Evolutionary conservation across 139 green algal species (phyloP).

Genomic region (Ettlia oleoabundans): DNA sequence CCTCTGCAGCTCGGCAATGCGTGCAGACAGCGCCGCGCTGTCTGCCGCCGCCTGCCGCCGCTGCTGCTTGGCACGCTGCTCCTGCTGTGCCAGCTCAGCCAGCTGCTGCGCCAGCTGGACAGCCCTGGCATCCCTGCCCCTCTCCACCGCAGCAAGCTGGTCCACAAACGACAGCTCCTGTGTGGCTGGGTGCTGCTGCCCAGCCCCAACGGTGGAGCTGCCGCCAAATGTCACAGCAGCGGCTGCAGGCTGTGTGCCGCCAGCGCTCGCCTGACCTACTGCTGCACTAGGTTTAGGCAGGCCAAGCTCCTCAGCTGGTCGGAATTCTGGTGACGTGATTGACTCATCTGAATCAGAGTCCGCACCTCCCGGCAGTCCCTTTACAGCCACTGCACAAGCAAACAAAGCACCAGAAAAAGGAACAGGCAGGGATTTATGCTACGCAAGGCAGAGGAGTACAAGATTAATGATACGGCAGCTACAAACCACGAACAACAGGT

Average conservation of each 20-base stretch:
- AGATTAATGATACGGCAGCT: background rate
- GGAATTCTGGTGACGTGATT: constrained; percentile 25
- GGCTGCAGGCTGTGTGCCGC: too few species aligned
- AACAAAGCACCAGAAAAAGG: background rate
- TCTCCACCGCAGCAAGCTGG: background rate
- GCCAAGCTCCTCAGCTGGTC: background rate
- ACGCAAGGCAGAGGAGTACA: background rate
- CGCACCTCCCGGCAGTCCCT: background rate
- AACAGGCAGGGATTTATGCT: background rate
- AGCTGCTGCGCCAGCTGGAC: background rate
- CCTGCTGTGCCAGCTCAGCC: background rate
- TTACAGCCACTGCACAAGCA: background rate
- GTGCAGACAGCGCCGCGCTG: background rate
- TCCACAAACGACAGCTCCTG: background rate
- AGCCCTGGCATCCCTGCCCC: background rate
- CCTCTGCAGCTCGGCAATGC: constrained; percentile 14
- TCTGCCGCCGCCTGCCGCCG: constrained; percentile 9
- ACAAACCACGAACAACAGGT: background rate
- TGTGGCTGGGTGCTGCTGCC: too few species aligned
- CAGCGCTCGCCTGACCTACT: background rate
- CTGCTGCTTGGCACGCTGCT: constrained; percentile 18
- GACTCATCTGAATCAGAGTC: constrained; percentile 30
- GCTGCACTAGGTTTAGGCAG: background rate
- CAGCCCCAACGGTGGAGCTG: too few species aligned
- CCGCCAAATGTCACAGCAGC: too few species aligned